Evolutionary conservation across 2,329 filamentous ascomycete species (phyloP).

Genomic region (Cladophialophora exuberans): DNA sequence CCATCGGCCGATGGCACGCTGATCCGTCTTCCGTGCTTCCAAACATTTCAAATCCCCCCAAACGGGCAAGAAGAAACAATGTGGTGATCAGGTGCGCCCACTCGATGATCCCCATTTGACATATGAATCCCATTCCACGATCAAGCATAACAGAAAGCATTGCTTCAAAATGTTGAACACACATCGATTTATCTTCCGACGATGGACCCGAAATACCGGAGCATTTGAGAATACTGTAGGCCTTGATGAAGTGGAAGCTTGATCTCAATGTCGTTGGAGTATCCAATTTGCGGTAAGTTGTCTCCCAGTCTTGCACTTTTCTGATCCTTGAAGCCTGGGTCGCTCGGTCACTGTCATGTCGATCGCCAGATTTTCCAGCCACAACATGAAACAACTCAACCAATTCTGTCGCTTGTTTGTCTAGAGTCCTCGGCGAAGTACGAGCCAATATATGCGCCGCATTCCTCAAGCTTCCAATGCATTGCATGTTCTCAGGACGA

Average conservation of each 20-base stretch:
- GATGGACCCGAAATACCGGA: neutral
- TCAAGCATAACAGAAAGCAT: constrained; percentile 16
- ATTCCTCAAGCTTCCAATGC: constrained; percentile 14
- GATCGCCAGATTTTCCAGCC: neutral
- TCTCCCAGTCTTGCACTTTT: constrained; percentile 3
- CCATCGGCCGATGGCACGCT: neutral
- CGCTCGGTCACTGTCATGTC: neutral
- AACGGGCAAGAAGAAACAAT: constrained; percentile 22
- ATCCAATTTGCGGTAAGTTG: neutral
- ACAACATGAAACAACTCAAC: constrained; percentile 17
- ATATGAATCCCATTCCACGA: constrained; percentile 10
- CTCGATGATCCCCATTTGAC: constrained; percentile 16
- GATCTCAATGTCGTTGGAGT: constrained; percentile 2
- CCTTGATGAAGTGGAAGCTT: constrained; percentile 18
- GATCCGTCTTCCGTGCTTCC: neutral
- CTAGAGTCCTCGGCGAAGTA: neutral
- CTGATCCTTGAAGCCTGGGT: neutral
- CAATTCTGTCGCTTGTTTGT: constrained; percentile 10
- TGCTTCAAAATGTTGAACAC: constrained; percentile 7
- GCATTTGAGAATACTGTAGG: constrained; percentile 17
- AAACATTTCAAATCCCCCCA: neutral
- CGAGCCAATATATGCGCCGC: constrained; percentile 6
- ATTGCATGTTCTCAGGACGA: constrained; percentile 20
- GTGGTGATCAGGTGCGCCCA: constrained; percentile 25
- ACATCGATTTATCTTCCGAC: neutral